Evolutionary conservation across 306 rosid genomes (phyloP).

Genomic region (Herpetospermum pedunculosum): DNA sequence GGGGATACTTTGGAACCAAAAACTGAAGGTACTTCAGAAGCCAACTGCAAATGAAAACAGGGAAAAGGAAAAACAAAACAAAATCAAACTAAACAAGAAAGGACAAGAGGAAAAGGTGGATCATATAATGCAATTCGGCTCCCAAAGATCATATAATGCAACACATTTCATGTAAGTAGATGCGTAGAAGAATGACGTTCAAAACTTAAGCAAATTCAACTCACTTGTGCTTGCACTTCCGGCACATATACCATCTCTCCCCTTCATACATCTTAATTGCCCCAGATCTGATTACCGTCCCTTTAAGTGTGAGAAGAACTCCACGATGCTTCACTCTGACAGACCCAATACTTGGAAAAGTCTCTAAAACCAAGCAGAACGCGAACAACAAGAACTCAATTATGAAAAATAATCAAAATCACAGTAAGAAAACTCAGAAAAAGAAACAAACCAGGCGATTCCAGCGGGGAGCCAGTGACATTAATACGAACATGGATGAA

Average conservation of each 20-base stretch:
- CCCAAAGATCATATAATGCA: neutral
- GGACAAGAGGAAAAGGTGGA: neutral
- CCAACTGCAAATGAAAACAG: neutral
- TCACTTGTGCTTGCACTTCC: conserved; percentile 64
- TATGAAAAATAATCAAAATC: neutral
- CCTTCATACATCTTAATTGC: conserved; percentile 92
- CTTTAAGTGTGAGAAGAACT: conserved; percentile 80
- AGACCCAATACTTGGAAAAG: conserved; percentile 76
- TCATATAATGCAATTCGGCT: neutral
- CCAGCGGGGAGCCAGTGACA: conserved; percentile 65
- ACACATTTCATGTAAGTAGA: neutral
- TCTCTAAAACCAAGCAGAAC: conserved; percentile 29
- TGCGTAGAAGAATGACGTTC: neutral
- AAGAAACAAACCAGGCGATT: conserved; percentile 46
- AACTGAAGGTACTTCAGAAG: neutral
- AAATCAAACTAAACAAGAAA: neutral
- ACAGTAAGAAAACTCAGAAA: neutral
- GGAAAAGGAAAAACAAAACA: neutral
- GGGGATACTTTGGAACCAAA: neutral
- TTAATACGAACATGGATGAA: conserved; percentile 67
- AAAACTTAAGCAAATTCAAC: conserved; percentile 5
- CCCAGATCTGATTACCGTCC: conserved; percentile 84
- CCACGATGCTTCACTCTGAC: conserved; percentile 80
- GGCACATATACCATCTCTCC: conserved; percentile 81
- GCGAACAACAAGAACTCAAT: neutral